Evolutionary conservation across 805 yeast genomes (phyloP), one percentile per base, ranked within the genome.

Genomic region (Komagataella kurtzmanii): DNA sequence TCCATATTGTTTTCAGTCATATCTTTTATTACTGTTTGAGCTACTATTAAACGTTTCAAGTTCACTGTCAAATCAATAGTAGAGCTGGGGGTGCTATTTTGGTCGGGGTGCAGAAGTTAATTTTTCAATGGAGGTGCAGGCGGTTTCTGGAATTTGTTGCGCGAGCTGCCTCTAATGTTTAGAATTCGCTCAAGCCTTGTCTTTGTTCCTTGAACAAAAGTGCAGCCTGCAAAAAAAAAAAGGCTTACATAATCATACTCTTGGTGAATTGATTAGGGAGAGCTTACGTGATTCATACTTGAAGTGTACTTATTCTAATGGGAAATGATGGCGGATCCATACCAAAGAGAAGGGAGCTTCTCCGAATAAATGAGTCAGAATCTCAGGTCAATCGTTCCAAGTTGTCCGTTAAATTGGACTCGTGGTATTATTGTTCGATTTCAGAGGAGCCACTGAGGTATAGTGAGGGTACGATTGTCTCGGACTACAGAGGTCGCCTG

Each of bases 281-380:
- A 30, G 40, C 14, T 21, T 21, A 3, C 23, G 23, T 21, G 23
- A 21, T 21, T 3, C 6, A 21, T 21, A 21, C 1, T 21, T 21
- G 23, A 21, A 21, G 23, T 30, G 40, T 5, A 30, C 14, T 24
- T 30, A 30, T 14, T 30, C 40, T 30, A 3, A 30, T 30, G 40
- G 40, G 40, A 75, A 79, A 78, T 54, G 91, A 85, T 61, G 91
- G 91, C n/a, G 88, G 90, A 2, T 73, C 86, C 1, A 75, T 83
- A 17, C 81, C 83, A 14, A 75, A 75, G 50, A 68, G 86, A 30
- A 71, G 72, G 53, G 85, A 81, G 54, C 70, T 77, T 10, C 62
- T 65, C 14, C 62, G 57, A 44, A 60, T 58, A 49, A 45, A 53
- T 49, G 44, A 48, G 36, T 52, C 49, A 24, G 46, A 54, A 14